phyloP scores from a whole-genome alignment of 192 early-diverging fungal species.

The Spinellus fusiger region DNA sequence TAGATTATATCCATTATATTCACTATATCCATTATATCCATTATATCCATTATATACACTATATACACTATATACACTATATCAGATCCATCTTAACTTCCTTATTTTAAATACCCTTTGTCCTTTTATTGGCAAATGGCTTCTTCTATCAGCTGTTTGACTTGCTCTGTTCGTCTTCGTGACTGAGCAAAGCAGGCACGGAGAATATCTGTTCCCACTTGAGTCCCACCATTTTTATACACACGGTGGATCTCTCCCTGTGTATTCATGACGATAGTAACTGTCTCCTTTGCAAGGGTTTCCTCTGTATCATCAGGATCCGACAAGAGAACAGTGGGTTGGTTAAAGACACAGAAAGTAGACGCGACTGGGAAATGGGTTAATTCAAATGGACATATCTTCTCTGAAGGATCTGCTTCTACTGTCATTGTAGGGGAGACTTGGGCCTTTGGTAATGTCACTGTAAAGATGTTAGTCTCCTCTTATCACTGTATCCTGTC shows the following conservation, averaged over 20 bases:
- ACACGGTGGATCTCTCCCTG: conserved; percentile 44
- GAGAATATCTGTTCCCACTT: conserved; percentile 36
- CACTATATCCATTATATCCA: no score
- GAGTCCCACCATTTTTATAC: conserved; percentile 53
- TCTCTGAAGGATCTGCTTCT: conserved; percentile 45
- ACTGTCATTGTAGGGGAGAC: conserved; percentile 62
- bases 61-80: no score
- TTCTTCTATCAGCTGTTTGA: conserved; percentile 14
- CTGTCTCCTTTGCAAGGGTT: conserved; percentile 40
- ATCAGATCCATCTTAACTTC: not conserved
- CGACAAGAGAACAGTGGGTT: conserved; percentile 40
- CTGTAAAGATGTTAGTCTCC: no score
- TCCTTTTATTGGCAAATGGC: conserved; percentile 2
- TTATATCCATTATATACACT: no score
- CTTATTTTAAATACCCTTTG: not conserved
- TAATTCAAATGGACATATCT: conserved; percentile 41
- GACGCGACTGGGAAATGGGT: conserved; percentile 43
- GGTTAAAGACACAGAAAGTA: conserved; percentile 65
- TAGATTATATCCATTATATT: no score
- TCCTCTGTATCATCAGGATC: conserved; percentile 76
- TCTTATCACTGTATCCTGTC: no score
- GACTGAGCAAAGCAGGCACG: conserved; percentile 39
- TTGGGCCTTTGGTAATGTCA: conserved; percentile 63
- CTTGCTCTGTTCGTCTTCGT: conserved; percentile 37
- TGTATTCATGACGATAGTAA: conserved; percentile 58